Percentiles rank a stretch among this genome's conserved stretches.
These are phyloP conservation scores for Pichia terricola DNA, from an alignment of 1,139 yeast species.

Conservation along the genomic window DNA sequence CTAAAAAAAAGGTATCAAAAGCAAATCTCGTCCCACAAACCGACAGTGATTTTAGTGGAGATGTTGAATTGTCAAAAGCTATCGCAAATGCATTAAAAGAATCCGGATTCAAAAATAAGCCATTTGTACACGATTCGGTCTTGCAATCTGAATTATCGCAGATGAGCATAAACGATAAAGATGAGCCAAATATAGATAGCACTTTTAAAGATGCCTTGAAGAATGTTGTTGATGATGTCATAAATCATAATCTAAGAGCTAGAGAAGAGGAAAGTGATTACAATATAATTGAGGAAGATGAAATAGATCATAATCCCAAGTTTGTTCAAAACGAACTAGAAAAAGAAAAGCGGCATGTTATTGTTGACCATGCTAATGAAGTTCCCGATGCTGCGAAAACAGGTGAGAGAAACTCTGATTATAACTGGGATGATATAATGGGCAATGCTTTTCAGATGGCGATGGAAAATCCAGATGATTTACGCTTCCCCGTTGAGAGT, in stretches of 20 bases:
- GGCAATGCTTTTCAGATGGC: constrained; percentile 70
- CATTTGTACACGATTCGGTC: too few relatives aligned
- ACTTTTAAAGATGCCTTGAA: constrained; percentile 28
- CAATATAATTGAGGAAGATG: constrained; percentile 1
- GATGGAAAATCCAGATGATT: constrained; percentile 51
- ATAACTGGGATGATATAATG: constrained; percentile 56
- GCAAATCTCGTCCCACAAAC: not conserved
- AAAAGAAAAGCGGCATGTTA: not conserved
- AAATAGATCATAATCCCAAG: too few relatives aligned
- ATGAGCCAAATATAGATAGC: not conserved
- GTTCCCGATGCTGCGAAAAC: too few relatives aligned
- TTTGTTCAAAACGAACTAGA: not conserved
- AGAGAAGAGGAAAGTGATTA: not conserved
- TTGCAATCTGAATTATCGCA: too few relatives aligned
- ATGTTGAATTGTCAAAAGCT: constrained; percentile 12
- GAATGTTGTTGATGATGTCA: constrained; percentile 32
- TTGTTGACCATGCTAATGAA: too few relatives aligned
- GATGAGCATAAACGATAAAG: too few relatives aligned
- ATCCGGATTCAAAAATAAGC: not conserved
- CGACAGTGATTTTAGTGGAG: not conserved
- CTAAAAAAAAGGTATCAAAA: not conserved
- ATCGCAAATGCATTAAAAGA: constrained; percentile 16
- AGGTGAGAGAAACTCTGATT: constrained; percentile 16
- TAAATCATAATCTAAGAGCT: constrained; percentile 22
- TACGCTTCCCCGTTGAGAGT: constrained; percentile 52